These are phyloP conservation scores for Penicillium sp. DNA, from an alignment of 2,329 filamentous ascomycete genomes.

Conservation along the genomic window DNA sequence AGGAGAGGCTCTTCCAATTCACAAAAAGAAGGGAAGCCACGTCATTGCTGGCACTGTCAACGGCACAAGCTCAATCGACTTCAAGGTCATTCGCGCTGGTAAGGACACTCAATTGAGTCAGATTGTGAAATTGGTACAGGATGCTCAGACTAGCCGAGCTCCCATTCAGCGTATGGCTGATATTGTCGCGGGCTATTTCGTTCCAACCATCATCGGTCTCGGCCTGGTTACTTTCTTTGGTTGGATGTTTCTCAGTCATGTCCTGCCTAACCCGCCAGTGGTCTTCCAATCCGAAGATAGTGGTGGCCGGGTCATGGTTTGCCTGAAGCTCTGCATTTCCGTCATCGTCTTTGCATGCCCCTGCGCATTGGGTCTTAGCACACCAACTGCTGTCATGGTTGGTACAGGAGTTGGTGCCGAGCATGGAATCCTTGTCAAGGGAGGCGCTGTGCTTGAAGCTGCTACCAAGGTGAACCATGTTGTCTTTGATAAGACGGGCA, in stretches of 20 bases:
- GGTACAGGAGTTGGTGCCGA: constrained; percentile 95
- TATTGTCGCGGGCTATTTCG: constrained; percentile 86
- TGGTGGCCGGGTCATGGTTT: constrained; percentile 93
- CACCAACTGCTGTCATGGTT: constrained; percentile 97
- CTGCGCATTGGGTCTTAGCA: constrained; percentile 91
- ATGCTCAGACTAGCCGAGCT: constrained; percentile 89
- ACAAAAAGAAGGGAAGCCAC: constrained; percentile 75
- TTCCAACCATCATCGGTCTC: constrained; percentile 81
- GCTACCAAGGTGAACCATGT: constrained; percentile 87
- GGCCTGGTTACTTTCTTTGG: constrained; percentile 80
- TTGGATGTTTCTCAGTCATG: constrained; percentile 94
- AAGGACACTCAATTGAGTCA: constrained; percentile 96
- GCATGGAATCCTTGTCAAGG: constrained; percentile 96
- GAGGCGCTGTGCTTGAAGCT: constrained; percentile 85
- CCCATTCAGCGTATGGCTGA: constrained; percentile 94
- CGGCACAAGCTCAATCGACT: constrained; percentile 84
- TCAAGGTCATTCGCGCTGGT: constrained; percentile 86
- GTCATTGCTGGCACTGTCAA: constrained; percentile 96
- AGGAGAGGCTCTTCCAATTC: constrained; percentile 91
- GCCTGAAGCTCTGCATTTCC: constrained; percentile 94
- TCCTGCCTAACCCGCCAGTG: constrained; percentile 76
- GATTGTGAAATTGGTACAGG: constrained; percentile 97
- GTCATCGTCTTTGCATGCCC: constrained; percentile 98
- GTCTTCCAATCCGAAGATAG: constrained; percentile 79
- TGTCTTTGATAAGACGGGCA: constrained; percentile 94